These are phyloP conservation scores for Aureobasidium melanogenum DNA, from an alignment of 2,329 filamentous ascomycete genomes.

Conservation along the genomic window DNA sequence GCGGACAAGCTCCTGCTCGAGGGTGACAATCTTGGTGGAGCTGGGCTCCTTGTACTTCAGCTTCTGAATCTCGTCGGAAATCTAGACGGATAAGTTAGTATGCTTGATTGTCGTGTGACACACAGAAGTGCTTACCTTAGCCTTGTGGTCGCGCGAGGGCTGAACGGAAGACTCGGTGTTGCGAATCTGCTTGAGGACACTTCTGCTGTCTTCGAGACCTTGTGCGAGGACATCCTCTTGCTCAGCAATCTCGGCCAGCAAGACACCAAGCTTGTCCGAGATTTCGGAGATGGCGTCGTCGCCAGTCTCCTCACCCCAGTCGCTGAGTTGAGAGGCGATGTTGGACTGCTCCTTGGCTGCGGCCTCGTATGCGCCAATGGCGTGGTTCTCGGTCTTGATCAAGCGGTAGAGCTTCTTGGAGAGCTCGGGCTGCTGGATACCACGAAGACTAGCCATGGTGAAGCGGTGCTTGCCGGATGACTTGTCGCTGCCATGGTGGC, in stretches of 20 bases:
- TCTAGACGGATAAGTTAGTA: slow-evolving; percentile 30
- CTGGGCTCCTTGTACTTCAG: slow-evolving; percentile 88
- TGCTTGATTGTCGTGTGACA: neutral
- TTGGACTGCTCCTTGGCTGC: slow-evolving; percentile 76
- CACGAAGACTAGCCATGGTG: slow-evolving; percentile 77
- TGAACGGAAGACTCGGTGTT: slow-evolving; percentile 95
- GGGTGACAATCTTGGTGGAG: slow-evolving; percentile 67
- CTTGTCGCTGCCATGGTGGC: slow-evolving; percentile 37
- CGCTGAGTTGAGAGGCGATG: slow-evolving; percentile 83
- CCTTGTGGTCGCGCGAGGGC: slow-evolving; percentile 77
- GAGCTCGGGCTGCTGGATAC: slow-evolving; percentile 75
- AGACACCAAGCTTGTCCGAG: slow-evolving; percentile 88
- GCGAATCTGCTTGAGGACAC: slow-evolving; percentile 78
- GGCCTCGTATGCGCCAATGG: slow-evolving; percentile 73
- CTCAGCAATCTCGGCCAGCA: slow-evolving; percentile 86
- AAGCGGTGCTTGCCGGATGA: slow-evolving; percentile 58
- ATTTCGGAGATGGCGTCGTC: slow-evolving; percentile 85
- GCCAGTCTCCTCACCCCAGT: slow-evolving; percentile 88
- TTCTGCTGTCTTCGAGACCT: slow-evolving; percentile 75
- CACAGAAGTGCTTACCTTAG: slow-evolving; percentile 44
- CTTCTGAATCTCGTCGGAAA: slow-evolving; percentile 84
- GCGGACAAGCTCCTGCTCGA: slow-evolving; percentile 93
- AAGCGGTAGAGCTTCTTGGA: slow-evolving; percentile 82
- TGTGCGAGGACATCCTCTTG: slow-evolving; percentile 86
- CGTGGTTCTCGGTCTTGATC: slow-evolving; percentile 90